Conservation (phyloP, 2,329 filamentous ascomycete genomes). For the Apiospora kogelbergensis region DNA sequence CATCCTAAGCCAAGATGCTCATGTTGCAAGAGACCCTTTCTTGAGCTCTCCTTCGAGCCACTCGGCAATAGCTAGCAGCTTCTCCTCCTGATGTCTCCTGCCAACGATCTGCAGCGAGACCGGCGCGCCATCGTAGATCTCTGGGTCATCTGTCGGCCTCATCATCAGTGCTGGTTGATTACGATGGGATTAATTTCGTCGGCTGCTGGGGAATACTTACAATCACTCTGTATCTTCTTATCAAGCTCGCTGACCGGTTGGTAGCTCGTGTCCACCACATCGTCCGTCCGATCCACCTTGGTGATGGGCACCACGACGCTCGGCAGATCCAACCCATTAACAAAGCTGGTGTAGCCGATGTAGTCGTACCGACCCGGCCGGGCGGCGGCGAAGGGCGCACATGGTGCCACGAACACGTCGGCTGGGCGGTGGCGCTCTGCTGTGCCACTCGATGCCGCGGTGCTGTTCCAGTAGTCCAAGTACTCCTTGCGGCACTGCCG, state of each 20-base stretch:
- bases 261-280: constrained; percentile 23
- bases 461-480: constrained; percentile 22
- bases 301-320: constrained; percentile 45
- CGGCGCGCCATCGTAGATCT: constrained; percentile 16
- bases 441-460: constrained; percentile 19
- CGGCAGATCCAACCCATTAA: constrained; percentile 41
- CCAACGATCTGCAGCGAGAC: constrained; percentile 15
- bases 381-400: constrained; percentile 41
- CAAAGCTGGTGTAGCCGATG: constrained; percentile 35
- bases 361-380: constrained; percentile 37
- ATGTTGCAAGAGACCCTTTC: background rate
- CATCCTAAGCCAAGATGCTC: background rate
- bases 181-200: background rate
- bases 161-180: background rate
- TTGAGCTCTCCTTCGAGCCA: constrained; percentile 9
- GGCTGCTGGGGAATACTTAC: constrained; percentile 19
- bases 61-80: constrained; percentile 17
- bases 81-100: constrained; percentile 17
- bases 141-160: constrained; percentile 12
- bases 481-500: constrained; percentile 35
- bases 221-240: constrained; percentile 22
- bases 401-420: constrained; percentile 40
- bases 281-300: constrained; percentile 38
- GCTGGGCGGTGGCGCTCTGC: constrained; percentile 18
- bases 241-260: constrained; percentile 23